These are phyloP conservation scores for Dichotomopilus funicola DNA, from an alignment of 2,329 filamentous ascomycete species.

Conservation along the genomic window DNA sequence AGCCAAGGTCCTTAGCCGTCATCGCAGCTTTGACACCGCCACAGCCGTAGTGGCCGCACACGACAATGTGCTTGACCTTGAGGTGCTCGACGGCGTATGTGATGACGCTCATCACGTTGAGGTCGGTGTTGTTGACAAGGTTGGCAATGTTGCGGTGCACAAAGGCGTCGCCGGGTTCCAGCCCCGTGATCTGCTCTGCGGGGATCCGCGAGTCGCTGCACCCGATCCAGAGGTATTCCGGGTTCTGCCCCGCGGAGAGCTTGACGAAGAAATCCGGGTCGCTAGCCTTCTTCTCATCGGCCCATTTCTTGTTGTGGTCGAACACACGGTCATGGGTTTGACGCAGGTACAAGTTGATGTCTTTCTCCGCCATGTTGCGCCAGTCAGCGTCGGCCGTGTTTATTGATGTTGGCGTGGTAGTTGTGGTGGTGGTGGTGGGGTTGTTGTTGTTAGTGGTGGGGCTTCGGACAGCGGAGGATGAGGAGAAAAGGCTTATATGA, in stretches of 20 bases:
- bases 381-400: conserved; percentile 5
- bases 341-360: conserved; percentile 50
- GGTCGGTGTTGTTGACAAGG: conserved; percentile 70
- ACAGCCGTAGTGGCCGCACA: conserved; percentile 74
- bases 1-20: conserved; percentile 62
- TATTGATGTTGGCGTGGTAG: background rate
- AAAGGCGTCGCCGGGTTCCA: conserved; percentile 85
- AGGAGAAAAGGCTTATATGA: background rate
- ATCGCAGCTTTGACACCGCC: conserved; percentile 70
- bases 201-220: conserved; percentile 88
- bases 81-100: conserved; percentile 80
- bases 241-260: conserved; percentile 57
- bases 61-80: conserved; percentile 72
- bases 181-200: conserved; percentile 78
- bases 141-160: conserved; percentile 96
- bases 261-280: conserved; percentile 62
- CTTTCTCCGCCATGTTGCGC: conserved; percentile 28
- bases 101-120: conserved; percentile 75
- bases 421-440: background rate
- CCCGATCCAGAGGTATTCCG: conserved; percentile 79
- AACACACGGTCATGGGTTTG: conserved; percentile 62
- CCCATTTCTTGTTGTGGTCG: conserved; percentile 62
- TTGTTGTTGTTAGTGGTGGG: background rate
- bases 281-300: conserved; percentile 47
- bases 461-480: background rate